Evolutionary conservation across 768 basidiomycete species (phyloP), one percentile per base, ranked within the genome.

Genomic region (Suillus americanus): DNA sequence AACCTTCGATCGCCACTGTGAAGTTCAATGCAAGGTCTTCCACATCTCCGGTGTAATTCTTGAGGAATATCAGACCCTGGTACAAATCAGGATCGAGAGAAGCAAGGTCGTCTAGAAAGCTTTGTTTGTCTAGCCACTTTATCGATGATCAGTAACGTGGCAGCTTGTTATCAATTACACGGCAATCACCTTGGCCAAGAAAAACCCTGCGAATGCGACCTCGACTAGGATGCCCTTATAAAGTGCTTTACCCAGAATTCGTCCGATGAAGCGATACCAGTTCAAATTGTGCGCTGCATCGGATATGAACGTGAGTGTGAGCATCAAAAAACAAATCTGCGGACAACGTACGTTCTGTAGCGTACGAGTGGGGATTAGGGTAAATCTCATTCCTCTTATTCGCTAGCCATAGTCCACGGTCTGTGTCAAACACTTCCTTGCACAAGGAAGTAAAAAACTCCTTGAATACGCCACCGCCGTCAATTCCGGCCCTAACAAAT

Each of bases 401-500:
- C 33, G 86, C 88, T 33, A 97, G 81, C 97, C 97, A 99, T 5
- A 99, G 79, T 12, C 97, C 97, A 5, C 95, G 88, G 71, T 99
- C 88, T 2, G 92, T 90, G 71, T 99, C 95, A 66, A 99, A 99
- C 0, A 92, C 97, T 74, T 99, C 97, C 71, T 91, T 95, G 64
- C 89, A 90, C 20, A 99, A 76, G 16, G 91, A 93, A 2, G 95
- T 99, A 71, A 99, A 86, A 69, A 99, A 97, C 75, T 99, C 97
- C 74, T 99, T 99, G 82, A 97, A 99, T 5, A 99, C 89, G 0
- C 97, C 97, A 3, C 97, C 96, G 2, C 97, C 96, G 67, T 98
- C 97, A 38, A 99, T 97, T 0, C 96, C 97, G 20, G 90, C 88
- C 74, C 91, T 92, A 14, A 18, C 51, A 3, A 53, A 54, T 14